These are phyloP conservation scores for Rubia peregrina DNA, from an alignment of 305 asterid species.

Conservation along the genomic window DNA sequence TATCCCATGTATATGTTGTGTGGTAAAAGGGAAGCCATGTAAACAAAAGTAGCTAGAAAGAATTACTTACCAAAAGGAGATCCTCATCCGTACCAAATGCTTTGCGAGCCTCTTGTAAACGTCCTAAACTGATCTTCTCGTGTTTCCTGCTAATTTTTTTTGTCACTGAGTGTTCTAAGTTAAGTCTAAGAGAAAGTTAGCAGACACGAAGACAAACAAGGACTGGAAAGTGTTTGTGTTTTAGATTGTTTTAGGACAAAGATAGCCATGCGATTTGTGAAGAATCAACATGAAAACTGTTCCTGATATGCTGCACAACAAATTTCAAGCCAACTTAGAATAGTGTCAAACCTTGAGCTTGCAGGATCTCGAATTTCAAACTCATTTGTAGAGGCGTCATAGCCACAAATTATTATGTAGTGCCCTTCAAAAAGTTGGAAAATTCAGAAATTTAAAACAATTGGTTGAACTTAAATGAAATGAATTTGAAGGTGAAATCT, in stretches of 20 bases:
- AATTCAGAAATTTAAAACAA: conserved; percentile 10
- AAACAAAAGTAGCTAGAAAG: conserved; percentile 2
- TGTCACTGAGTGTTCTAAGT: background rate
- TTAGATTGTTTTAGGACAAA: background rate
- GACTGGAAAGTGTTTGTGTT: background rate
- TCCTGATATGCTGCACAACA: background rate
- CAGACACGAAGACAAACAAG: background rate
- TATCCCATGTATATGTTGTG: too few relatives aligned
- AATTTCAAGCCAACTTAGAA: background rate
- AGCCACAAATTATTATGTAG: conserved; percentile 81
- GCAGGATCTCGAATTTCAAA: conserved; percentile 99
- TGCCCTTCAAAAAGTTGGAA: conserved; percentile 51
- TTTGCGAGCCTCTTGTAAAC: conserved; percentile 77
- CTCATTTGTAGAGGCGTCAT: conserved; percentile 61
- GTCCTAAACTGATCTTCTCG: conserved; percentile 56
- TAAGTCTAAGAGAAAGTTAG: background rate
- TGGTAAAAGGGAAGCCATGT: background rate
- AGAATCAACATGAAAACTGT: background rate
- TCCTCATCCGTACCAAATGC: conserved; percentile 97
- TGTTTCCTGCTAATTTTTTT: conserved; percentile 42
- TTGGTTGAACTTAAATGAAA: background rate
- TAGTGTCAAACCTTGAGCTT: conserved; percentile 57
- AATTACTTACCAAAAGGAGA: conserved; percentile 61
- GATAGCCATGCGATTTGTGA: background rate
- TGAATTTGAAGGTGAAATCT: background rate